Base-by-base conservation (phyloP, 805 yeast species). In the Kuraishia ogatae region DNA sequence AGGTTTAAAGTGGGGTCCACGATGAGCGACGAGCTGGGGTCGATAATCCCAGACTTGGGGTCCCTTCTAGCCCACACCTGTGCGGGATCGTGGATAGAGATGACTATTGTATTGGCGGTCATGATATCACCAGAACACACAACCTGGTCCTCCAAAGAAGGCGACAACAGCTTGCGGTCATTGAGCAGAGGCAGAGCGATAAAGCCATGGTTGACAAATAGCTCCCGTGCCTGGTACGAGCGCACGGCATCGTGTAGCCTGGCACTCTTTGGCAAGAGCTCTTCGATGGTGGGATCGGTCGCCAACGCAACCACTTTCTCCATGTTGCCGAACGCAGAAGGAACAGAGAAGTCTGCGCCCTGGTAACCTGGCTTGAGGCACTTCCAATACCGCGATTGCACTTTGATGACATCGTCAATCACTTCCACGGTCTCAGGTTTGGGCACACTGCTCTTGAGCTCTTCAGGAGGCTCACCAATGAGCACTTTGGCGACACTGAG, bases 401-500 rank as follows among this genome's bases (percentile, higher is more conserved):
- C 71, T 60, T 82, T 81, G 50, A 86, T 79, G 2, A 94, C 97
- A 62, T 87, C 87, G 60, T 87, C 89, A 20, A 94, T 81, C 20
- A 85, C 89, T 62, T 83, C 87, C 2, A 94, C 76, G 0, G 97
- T 87, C 59, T 87, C 92, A 7, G 82, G 71, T 55, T 83, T 83
- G 0, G 97, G 97, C 53, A 83, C 77, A 47, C 74, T 73, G 4
- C 82, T 77, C 47, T 82, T 79, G 39, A 91, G 76, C 60, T 81
- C 81, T 56, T 88, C 96, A 1, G 99, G 98, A 2, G 98, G 96
- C 66, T 94, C 98, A 5, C 99, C 99, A 20, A 94, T 78, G 51
- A 94, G 74, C 0, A 88, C 93, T 66, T 91, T 90, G 2, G 97
- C 87, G 3, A 94, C 97, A 1, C 94, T 93, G 52, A 94, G 73